Base-by-base conservation (phyloP, 331 rosid genomes). In the Arachis monticola region DNA sequence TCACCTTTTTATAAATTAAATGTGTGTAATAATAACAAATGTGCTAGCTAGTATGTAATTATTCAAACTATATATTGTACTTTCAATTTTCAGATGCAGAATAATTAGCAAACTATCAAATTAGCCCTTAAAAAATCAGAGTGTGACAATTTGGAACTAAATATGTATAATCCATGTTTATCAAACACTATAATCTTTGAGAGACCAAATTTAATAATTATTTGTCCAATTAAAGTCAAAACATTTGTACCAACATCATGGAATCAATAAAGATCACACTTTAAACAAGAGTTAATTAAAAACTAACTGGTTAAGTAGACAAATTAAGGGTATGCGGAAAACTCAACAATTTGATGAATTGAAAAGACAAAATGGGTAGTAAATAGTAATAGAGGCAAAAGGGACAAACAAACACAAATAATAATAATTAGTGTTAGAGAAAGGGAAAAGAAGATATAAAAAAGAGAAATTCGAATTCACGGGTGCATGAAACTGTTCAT, bases 401-500 rank as follows among this genome's bases (percentile, higher is more conserved):
- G 75, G 72, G 59, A 83, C 80, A 81, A 71, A 69, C 60, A 66
- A 69, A 69, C 42, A 32, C 14, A 13, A 62, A 48, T 9, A 31
- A 63, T 35, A 35, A 35, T 35, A 35, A 35, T 2, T 52, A 55
- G 59, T 48, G 59, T 32, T 42, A 62, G 50, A 67, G 40, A 62
- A 76, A 56, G 32, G 3, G 10, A 38, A 38, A 57, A 10, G 14
- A 14, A 62, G 27, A 45, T 3, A 5, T 10, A 12, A 60, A 48
- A 47, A 27, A 32, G 35, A 59, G 65, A 64, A 77, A 78, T n/a
- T 56, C 71, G 45, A 30, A 35, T 35, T 92, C 98, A 93, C 96
- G 98, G 96, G 93, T 35, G 40, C 79, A 31, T 80, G 61, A 3
- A 32, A 83, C 95, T 90, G 85, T 88, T 88, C 82, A 85, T 80